phyloP scores from a whole-genome alignment of 306 rosid genomes.

The Trifolium dubium region DNA sequence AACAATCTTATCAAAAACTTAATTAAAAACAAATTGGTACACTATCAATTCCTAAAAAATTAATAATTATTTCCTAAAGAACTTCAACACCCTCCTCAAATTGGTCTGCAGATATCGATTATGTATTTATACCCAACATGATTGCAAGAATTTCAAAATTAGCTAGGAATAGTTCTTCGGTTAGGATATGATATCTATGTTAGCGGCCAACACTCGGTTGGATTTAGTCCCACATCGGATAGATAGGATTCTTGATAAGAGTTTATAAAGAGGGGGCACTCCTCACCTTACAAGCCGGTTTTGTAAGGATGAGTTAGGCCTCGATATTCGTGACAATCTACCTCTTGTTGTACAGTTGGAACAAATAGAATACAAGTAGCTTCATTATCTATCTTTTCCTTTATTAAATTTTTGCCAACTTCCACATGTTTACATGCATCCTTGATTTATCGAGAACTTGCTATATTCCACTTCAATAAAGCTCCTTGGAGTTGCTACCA shows the following conservation, averaged over 20 bases:
- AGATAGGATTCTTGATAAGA: too few relatives aligned
- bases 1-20: background rate
- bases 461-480: background rate
- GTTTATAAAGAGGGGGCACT: too few relatives aligned
- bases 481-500: background rate
- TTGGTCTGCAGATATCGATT: background rate
- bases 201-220: too few relatives aligned
- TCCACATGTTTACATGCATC: background rate
- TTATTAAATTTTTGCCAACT: slow-evolving; percentile 1
- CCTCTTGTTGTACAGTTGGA: background rate
- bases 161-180: background rate
- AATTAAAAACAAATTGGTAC: background rate
- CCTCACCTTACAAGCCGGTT: too few relatives aligned
- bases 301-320: too few relatives aligned
- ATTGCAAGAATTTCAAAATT: slow-evolving; percentile 1
- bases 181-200: too few relatives aligned
- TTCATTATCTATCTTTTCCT: background rate
- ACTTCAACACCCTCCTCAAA: slow-evolving; percentile 3
- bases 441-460: background rate
- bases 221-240: too few relatives aligned
- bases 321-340: too few relatives aligned
- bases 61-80: background rate
- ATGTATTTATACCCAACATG: background rate
- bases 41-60: background rate
- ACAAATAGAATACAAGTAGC: background rate